Conservation (phyloP, 306 rosid genomes). For the Prunus persica region Prunus_persica_NCBIv2 NC_034014.1:8118001-8118500, state of each 20-base stretch:
- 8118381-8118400: conserved; percentile 49
- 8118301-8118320: conserved; percentile 62
- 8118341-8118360: conserved; percentile 54
- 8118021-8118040: conserved; percentile 68
- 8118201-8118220: neutral
- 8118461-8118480: neutral
- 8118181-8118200: neutral
- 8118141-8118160: conserved; percentile 52
- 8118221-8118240: conserved; percentile 37
- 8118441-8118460: neutral
- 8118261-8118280: conserved; percentile 69
- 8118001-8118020: conserved; percentile 70
- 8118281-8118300: conserved; percentile 60
- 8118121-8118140: conserved; percentile 37
- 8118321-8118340: conserved; percentile 76
- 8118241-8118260: conserved; percentile 82
- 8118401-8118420: conserved; percentile 61
- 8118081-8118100: conserved; percentile 30
- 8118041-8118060: conserved; percentile 34
- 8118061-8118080: conserved; percentile 32
- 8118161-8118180: neutral
- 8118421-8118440: neutral
- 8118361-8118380: conserved; percentile 63
- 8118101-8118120: conserved; percentile 24
- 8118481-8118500: neutral